A percentile compares a stretch with the other conserved stretches of the same genome.
These are phyloP conservation scores for Asterophora parasitica DNA, from an alignment of 768 basidiomycete species.

Conservation along the genomic window DNA sequence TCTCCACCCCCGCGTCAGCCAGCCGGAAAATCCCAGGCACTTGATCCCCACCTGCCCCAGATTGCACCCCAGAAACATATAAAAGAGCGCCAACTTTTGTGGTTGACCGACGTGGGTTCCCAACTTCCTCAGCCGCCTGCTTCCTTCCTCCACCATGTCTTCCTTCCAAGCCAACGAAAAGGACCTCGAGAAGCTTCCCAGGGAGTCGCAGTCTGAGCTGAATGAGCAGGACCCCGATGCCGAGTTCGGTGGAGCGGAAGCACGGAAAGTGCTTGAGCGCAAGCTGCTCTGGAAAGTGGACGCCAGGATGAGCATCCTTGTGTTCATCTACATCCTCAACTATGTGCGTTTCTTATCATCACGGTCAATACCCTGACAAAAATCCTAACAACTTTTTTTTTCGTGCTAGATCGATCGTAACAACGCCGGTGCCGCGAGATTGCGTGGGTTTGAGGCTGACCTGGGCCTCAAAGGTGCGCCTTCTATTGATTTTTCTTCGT, in stretches of 20 bases:
- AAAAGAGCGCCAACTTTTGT: background rate
- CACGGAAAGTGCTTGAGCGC: conserved; percentile 26
- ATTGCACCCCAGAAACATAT: background rate
- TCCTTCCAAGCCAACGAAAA: conserved; percentile 18
- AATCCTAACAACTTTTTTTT: no score
- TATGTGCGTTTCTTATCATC: conserved; percentile 22
- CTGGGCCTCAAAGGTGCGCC: conserved; percentile 43
- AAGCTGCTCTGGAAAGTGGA: conserved; percentile 46
- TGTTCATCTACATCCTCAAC: conserved; percentile 45
- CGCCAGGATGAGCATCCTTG: conserved; percentile 41
- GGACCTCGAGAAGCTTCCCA: conserved; percentile 8
- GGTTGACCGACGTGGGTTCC: background rate
- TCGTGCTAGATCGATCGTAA: conserved; percentile 64
- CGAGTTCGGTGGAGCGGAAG: conserved; percentile 24
- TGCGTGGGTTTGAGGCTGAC: conserved; percentile 62
- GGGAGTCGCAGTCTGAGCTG: background rate
- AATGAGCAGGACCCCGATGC: conserved; percentile 20
- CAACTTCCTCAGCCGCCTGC: no score
- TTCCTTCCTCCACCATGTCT: conserved; percentile 8
- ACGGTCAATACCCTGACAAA: conserved; percentile 15
- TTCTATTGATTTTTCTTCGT: no score
- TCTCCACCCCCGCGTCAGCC: conserved; percentile 1
- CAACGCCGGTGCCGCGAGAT: conserved; percentile 62
- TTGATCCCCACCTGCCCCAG: background rate
- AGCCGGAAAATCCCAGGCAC: background rate